Conservation (phyloP, 192 early-diverging fungal species). For the Coemansia sp. region DNA sequence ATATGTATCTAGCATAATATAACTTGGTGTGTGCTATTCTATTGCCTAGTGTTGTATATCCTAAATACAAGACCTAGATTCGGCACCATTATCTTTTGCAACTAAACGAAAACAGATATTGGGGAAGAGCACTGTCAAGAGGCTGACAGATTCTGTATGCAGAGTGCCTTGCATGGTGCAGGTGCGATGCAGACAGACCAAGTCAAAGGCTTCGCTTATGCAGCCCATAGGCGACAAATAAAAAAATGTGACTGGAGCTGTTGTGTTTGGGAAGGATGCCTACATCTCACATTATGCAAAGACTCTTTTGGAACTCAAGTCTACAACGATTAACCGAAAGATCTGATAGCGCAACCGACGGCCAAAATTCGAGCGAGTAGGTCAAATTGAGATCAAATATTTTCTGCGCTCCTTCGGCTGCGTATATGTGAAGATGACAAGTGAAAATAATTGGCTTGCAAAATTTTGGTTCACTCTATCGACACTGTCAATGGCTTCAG, state of each 20-base stretch:
- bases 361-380: not conserved
- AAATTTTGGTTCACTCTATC: not conserved
- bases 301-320: not conserved
- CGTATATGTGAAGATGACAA: not conserved
- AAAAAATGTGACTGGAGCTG: not conserved
- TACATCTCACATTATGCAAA: not conserved
- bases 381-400: not conserved
- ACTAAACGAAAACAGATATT: not conserved
- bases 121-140: not conserved
- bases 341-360: not conserved
- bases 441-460: not conserved
- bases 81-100: not conserved
- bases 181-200: not conserved
- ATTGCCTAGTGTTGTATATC: not conserved
- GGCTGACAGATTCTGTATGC: not conserved
- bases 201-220: not conserved
- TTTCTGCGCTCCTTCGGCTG: not conserved
- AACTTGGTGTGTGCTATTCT: not conserved
- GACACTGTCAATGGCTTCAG: not conserved
- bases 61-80: not conserved
- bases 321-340: not conserved
- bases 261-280: not conserved
- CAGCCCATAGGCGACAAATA: not conserved
- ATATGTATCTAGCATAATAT: no score
- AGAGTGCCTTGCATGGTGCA: not conserved